Percentiles rank a stretch among this genome's conserved stretches.
phyloP scores from a whole-genome alignment of 2,329 filamentous ascomycete genomes.

The Aspergillus quadricinctus region DNA sequence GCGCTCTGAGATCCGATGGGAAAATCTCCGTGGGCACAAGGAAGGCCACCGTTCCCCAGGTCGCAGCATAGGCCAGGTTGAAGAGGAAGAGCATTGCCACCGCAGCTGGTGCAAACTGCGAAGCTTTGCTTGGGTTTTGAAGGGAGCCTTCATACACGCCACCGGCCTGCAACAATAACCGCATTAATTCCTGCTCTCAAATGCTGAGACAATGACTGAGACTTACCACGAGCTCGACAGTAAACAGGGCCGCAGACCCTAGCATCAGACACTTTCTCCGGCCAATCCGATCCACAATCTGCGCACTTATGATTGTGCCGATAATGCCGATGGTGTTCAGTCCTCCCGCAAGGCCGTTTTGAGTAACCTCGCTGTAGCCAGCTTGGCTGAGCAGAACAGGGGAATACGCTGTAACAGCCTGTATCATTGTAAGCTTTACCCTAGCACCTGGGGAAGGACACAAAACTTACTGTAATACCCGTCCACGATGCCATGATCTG shows the following conservation, averaged over 20 bases:
- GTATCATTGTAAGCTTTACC: background rate
- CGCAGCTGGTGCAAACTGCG: conserved; percentile 42
- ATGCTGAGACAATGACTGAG: no score
- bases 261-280: conserved; percentile 41
- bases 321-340: conserved; percentile 51
- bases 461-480: conserved; percentile 39
- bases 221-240: conserved; percentile 40
- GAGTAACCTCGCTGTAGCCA: conserved; percentile 34
- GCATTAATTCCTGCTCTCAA: background rate
- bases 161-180: conserved; percentile 27
- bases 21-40: conserved; percentile 55
- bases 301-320: conserved; percentile 49
- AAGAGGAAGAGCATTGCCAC: conserved; percentile 47
- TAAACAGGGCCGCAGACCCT: conserved; percentile 36
- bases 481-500: conserved; percentile 46
- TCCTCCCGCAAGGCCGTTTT: conserved; percentile 48
- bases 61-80: conserved; percentile 41
- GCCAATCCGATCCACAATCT: conserved; percentile 50
- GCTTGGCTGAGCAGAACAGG: conserved; percentile 26
- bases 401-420: conserved; percentile 36
- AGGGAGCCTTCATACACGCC: conserved; percentile 42
- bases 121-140: conserved; percentile 31
- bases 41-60: conserved; percentile 51
- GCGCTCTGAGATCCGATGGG: conserved; percentile 53
- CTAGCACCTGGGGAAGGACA: conserved; percentile 23